A percentile compares a stretch with the other conserved stretches of the same genome.
These are phyloP conservation scores for Austroboletus rostrupii DNA, from an alignment of 1,284 basidiomycete species.

Conservation along the genomic window DNA sequence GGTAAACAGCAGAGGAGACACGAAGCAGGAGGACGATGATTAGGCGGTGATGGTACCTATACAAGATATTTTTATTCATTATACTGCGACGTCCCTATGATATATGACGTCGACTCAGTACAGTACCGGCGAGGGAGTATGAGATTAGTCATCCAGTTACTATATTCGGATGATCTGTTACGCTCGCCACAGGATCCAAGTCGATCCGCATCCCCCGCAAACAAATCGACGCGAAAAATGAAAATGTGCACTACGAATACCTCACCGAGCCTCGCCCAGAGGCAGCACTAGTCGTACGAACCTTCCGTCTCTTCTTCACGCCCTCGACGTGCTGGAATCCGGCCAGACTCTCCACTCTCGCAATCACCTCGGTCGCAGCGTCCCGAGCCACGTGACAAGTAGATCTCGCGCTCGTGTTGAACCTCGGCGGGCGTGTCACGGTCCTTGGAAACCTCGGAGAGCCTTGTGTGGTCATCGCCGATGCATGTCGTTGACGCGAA, in stretches of 20 bases:
- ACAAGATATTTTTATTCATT: no score
- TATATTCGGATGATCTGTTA: no score
- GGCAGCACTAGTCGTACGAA: neutral
- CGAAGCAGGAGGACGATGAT: no score
- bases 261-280: slow-evolving; percentile 7
- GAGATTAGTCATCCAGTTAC: no score
- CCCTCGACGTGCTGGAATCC: slow-evolving; percentile 5
- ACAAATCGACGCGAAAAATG: slow-evolving; percentile 21
- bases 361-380: slow-evolving; percentile 21
- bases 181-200: no score
- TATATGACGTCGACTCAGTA: no score
- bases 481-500: slow-evolving; percentile 18
- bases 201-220: neutral
- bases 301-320: slow-evolving; percentile 1
- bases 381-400: slow-evolving; percentile 7
- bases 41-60: no score
- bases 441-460: neutral
- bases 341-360: slow-evolving; percentile 22
- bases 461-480: neutral
- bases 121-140: no score
- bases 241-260: slow-evolving; percentile 1
- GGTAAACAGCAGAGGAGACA: no score
- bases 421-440: no score
- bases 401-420: neutral
- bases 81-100: no score